Base-by-base conservation (phyloP, 768 basidiomycete species). In the Hygrophoropsis aurantiaca region DNA sequence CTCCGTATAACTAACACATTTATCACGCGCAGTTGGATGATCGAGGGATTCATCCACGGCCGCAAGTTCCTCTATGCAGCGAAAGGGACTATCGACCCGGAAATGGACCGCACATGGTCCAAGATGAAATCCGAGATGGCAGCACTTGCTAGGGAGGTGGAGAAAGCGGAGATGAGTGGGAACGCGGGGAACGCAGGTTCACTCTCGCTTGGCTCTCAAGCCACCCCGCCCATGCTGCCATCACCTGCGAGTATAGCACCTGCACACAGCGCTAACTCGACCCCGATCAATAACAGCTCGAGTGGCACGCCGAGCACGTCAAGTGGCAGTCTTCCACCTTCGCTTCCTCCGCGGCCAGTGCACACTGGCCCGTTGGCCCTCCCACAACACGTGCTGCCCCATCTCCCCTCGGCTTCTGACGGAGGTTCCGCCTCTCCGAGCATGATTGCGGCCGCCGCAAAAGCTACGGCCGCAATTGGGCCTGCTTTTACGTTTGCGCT, bases 221-320 rank as follows among this genome's bases (percentile, higher is more conserved):
- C 66, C 5, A 82, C 83, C 0, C 85, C 86, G 25, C 80, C 81
- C 25, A 88, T 88, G 88, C 79, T 90, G 37, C 88, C 87, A 30
- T 89, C 87, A 27, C 85, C 85, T 2, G 85, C 82, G 9, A 86
- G 83, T 60, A 82, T 84, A 47, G 79, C 74, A 11, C 72, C 83
- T 13, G 72, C 79, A 6, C 82, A 74, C 55, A 90, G 87, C 57
- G 80, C 85, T 44, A 87, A 86, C 54, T 90, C 87, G 11, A 90
- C 87, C 0, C 88, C 88, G 8, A 82, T 79, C 30, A 80, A 75
- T 50, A 62, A 50, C 42, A 77, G 79, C 43, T 77, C 80, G 40
- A 75, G 70, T 26, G 72, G 74, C 27, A 84, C 84, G 2, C 82
- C 82, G 15, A 77, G 71, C 52, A 65, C 72, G 11, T 58, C 61